Conservation (phyloP, 2,329 filamentous ascomycete genomes). For the Diaporthe longicolla region DNA sequence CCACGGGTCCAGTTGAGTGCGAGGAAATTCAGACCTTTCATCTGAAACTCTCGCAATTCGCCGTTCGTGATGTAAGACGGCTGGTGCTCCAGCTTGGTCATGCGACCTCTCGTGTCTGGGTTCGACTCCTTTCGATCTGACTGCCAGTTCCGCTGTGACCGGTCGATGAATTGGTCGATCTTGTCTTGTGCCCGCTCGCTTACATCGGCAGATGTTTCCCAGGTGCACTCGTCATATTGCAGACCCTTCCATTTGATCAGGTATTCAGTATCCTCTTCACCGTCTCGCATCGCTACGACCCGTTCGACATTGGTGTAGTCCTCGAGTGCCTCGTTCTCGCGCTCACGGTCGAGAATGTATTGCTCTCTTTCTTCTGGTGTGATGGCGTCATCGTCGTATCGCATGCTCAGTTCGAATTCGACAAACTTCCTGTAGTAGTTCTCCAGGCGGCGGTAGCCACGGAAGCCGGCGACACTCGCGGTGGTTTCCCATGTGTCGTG, state of each 20-base stretch:
- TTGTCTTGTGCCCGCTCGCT: conserved; percentile 86
- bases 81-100: conserved; percentile 81
- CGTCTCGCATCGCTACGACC: conserved; percentile 86
- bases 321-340: conserved; percentile 87
- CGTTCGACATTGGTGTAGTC: conserved; percentile 95
- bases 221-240: conserved; percentile 94
- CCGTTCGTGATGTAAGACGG: conserved; percentile 88
- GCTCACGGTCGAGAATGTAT: conserved; percentile 94
- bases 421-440: conserved; percentile 94
- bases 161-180: conserved; percentile 92
- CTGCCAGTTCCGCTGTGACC: conserved; percentile 82
- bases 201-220: conserved; percentile 85
- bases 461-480: conserved; percentile 80
- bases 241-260: conserved; percentile 97
- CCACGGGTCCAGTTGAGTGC: conserved; percentile 95
- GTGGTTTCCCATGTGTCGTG: conserved; percentile 96
- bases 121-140: conserved; percentile 86
- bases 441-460: conserved; percentile 89
- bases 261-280: conserved; percentile 87
- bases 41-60: conserved; percentile 91
- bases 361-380: conserved; percentile 91
- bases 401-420: conserved; percentile 82
- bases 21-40: conserved; percentile 94
- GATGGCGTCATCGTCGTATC: conserved; percentile 80
- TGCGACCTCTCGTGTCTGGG: conserved; percentile 79